These are phyloP conservation scores for Huntiella moniliformis DNA, from an alignment of 2,329 filamentous ascomycete species.

Conservation along the genomic window DNA sequence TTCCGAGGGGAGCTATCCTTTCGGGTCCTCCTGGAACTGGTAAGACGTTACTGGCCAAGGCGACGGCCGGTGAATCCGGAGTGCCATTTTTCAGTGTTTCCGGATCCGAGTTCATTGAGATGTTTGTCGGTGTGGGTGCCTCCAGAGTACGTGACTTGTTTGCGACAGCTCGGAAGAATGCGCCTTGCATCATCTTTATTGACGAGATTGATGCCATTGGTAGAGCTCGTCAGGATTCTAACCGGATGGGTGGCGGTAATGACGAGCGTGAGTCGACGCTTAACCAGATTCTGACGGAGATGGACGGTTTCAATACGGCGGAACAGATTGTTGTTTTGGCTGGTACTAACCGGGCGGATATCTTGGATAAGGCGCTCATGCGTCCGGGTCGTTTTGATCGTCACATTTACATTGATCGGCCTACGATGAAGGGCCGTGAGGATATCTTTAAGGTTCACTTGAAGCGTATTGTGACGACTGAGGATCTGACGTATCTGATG, in stretches of 20 bases:
- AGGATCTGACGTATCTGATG: conserved; percentile 72
- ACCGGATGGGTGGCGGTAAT: conserved; percentile 59
- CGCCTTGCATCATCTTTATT: conserved; percentile 98
- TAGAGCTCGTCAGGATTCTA: conserved; percentile 66
- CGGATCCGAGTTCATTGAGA: conserved; percentile 97
- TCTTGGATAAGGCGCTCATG: conserved; percentile 90
- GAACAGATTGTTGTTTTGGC: conserved; percentile 94
- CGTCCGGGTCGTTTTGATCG: conserved; percentile 91
- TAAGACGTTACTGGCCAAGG: conserved; percentile 94
- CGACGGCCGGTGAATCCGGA: conserved; percentile 87
- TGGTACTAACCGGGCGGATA: conserved; percentile 87
- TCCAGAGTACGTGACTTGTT: conserved; percentile 92
- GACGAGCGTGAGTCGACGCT: conserved; percentile 93
- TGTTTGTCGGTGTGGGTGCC: conserved; percentile 97
- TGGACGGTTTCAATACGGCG: conserved; percentile 96
- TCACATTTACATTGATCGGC: conserved; percentile 85
- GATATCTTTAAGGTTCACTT: conserved; percentile 94
- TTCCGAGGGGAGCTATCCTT: conserved; percentile 87
- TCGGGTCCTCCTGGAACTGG: conserved; percentile 96
- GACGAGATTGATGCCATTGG: conserved; percentile 98
- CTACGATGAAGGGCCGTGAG: conserved; percentile 89
- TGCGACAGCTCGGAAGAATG: conserved; percentile 81
- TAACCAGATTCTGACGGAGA: conserved; percentile 96
- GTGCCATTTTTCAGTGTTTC: conserved; percentile 98
- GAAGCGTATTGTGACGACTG: conserved; percentile 81